A percentile compares a stretch with the other conserved stretches of the same genome.
Evolutionary conservation across 441 rosid genomes (phyloP).

Genomic region (Breynia disticha): DNA sequence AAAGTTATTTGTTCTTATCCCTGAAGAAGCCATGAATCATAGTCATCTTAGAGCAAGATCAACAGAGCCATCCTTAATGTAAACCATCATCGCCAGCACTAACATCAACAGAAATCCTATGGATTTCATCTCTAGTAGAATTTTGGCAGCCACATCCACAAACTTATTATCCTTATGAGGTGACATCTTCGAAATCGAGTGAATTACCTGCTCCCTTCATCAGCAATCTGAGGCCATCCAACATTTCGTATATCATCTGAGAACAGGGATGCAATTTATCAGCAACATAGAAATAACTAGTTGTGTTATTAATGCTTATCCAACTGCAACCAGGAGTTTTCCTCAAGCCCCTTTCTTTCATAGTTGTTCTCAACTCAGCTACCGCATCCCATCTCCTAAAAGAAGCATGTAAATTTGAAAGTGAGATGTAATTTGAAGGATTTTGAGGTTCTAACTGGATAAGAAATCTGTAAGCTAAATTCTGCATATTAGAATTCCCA

Average conservation of each 20-base stretch:
- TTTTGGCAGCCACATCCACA: conserved; percentile 90
- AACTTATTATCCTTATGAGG: too few relatives aligned
- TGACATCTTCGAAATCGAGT: conserved; percentile 16
- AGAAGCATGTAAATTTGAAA: conserved; percentile 53
- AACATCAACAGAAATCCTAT: conserved; percentile 84
- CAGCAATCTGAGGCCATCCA: conserved; percentile 29
- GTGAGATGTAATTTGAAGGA: conserved; percentile 52
- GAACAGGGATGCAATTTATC: conserved; percentile 45
- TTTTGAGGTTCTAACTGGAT: conserved; percentile 50
- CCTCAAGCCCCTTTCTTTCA: conserved; percentile 47
- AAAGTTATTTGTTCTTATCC: conserved; percentile 83
- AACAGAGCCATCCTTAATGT: conserved; percentile 80
- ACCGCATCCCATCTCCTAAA: conserved; percentile 52
- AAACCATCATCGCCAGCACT: conserved; percentile 96
- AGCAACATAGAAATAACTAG: conserved; percentile 43
- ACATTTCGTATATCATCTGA: conserved; percentile 33
- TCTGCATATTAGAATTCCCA: conserved; percentile 48
- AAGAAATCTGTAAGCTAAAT: conserved; percentile 44
- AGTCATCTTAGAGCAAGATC: conserved; percentile 92
- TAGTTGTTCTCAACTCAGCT: conserved; percentile 45
- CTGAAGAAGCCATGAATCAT: conserved; percentile 89
- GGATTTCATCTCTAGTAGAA: conserved; percentile 92
- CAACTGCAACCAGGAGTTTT: conserved; percentile 74
- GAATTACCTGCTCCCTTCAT: conserved; percentile 35
- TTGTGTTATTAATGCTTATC: conserved; percentile 37